Evolutionary conservation across 2,329 filamentous ascomycete genomes (phyloP), one percentile per base, ranked within the genome.

Genomic region (Chlorencoelia australis): DNA sequence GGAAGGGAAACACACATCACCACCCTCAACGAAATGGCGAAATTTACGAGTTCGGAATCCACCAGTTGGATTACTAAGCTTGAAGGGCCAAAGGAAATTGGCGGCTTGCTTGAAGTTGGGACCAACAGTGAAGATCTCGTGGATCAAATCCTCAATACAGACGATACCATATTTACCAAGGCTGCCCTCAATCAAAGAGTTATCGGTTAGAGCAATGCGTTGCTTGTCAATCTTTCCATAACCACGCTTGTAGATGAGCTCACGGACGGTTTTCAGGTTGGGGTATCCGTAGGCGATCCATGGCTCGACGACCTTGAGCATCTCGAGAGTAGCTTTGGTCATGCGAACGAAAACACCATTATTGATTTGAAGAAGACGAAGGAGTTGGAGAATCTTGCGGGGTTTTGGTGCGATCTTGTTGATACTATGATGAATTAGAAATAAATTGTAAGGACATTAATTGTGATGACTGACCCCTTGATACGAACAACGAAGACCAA

Each of bases 381-480:
- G 88, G 46, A 98, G 85, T 73, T 98, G 91, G 58, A 98, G 80
- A 62, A 94, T 96, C 82, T 98, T 98, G 77, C 91, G 88, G 69
- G 93, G 93, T 84, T 98, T 96, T 58, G 91, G 91, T 64, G 93
- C 80, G 60, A 98, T 96, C 84, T 98, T 98, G 85, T 96, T 96
- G 87, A 98, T 96, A 94, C 89, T 81, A 47, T 30, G 33, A 9
- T n/a, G 18, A 3, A n/a, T n/a, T n/a, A n/a, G n/a, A n/a, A n/a
- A n/a, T n/a, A n/a, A n/a, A 25, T 25, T 37, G 32, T 54, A 31
- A 49, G 10, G 20, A 26, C n/a, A 11, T 20, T 27, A 6, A 33
- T 11, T 27, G 15, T 21, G n/a, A n/a, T n/a, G 35, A 60, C 74
- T 54, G 68, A 82, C 79, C 80, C 91, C 86, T 98, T 98, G 78